A percentile compares a stretch with the other conserved stretches of the same genome.
phyloP scores from a whole-genome alignment of 257 asterid species.

The Cordia subcordata region DNA sequence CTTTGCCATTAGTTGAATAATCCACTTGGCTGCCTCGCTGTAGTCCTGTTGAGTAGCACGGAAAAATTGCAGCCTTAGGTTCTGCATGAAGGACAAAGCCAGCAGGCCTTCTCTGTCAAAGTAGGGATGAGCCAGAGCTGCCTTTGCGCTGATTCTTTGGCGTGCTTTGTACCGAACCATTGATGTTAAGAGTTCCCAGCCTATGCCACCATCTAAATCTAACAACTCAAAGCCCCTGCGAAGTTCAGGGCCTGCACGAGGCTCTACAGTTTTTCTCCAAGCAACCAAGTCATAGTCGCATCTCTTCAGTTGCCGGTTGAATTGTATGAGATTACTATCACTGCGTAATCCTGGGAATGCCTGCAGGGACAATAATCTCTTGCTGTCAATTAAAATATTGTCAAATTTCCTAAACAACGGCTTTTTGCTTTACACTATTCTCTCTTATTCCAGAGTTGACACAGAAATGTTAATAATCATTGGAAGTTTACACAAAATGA shows the following conservation, averaged over 20 bases:
- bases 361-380: constrained; percentile 22
- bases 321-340: constrained; percentile 72
- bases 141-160: constrained; percentile 73
- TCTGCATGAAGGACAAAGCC: constrained; percentile 86
- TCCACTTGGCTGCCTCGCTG: constrained; percentile 78
- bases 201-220: constrained; percentile 83
- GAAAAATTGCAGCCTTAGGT: constrained; percentile 58
- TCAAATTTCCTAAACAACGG: too few species aligned
- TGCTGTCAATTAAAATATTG: constrained; percentile 1
- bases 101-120: constrained; percentile 83
- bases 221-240: constrained; percentile 78
- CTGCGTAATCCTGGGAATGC: constrained; percentile 72
- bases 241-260: constrained; percentile 75
- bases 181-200: constrained; percentile 90
- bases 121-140: constrained; percentile 92
- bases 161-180: constrained; percentile 93
- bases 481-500: too few species aligned
- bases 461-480: too few species aligned
- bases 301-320: constrained; percentile 88
- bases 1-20: constrained; percentile 76
- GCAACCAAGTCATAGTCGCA: constrained; percentile 69
- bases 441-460: too few species aligned
- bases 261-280: constrained; percentile 71
- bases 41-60: constrained; percentile 90
- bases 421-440: too few species aligned